Base-by-base conservation (phyloP, 345 rosid species). In the Pugionium cornutum region DNA sequence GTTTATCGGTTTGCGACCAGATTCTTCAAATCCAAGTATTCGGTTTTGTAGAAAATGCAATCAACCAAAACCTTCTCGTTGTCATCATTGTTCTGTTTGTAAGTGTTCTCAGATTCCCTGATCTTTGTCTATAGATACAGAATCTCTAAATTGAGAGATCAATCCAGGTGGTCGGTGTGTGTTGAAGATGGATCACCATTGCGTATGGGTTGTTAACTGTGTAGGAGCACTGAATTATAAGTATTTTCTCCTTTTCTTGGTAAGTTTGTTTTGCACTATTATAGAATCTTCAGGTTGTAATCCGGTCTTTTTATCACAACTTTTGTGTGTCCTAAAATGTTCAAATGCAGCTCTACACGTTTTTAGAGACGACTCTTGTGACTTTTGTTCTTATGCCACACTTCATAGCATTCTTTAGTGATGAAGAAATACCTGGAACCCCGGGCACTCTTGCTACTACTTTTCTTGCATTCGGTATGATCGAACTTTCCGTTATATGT, bases 141-240 rank as follows among this genome's bases (percentile, higher is more conserved):
- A 42, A 72, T 11, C 6, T 64, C 18, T 18, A 18, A 9, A 31
- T 60, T 37, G 25, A 70, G 58, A 59, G 28, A 10, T 72, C 34
- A 9, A 69, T 73, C 63, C 73, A 92, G 98, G 98, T 74, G 96
- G 91, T 25, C 82, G 91, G 53, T 92, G 98, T 72, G 84, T 89
- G 32, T 81, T 92, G 49, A 92, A 92, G 82, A 92, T 92, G 98
- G 98, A 92, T 58, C 98, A 92, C 67, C 98, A 92, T 75, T 92
- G 98, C 53, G 96, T 92, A 28, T 92, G 98, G 98, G 98, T 92
- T 81, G 98, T 92, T 36, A 92, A 89, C 66, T 92, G 98, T 74
- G 98, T 92, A 53, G 98, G 98, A 43, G 96, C 96, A n/a, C 77
- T 83, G 49, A 92, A 92, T 74, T 89, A 92, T 70, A 92, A 92